Evolutionary conservation across 2,329 filamentous ascomycete species (phyloP).

Genomic region (Alternaria arbusti): DNA sequence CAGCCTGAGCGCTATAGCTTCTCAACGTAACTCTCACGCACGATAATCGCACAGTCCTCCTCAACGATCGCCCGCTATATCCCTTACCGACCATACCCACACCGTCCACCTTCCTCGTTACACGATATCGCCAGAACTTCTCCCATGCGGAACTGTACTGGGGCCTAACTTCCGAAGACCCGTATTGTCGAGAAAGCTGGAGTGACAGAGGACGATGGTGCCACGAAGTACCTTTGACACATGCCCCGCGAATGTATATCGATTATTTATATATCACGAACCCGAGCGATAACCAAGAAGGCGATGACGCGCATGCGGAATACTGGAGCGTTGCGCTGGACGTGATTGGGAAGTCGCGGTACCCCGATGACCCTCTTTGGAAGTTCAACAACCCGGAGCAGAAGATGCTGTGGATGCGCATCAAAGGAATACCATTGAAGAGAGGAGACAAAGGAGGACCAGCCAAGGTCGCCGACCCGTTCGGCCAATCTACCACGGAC

Average conservation of each 20-base stretch:
- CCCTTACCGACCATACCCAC: conserved; percentile 34
- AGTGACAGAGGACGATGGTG: conserved; percentile 26
- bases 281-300: conserved; percentile 10
- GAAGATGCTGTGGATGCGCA: conserved; percentile 34
- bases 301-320: conserved; percentile 16
- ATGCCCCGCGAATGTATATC: neutral
- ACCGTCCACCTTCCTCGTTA: conserved; percentile 27
- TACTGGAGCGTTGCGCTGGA: conserved; percentile 42
- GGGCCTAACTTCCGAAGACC: conserved; percentile 27
- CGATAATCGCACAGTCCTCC: conserved; percentile 33
- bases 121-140: conserved; percentile 28
- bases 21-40: conserved; percentile 41
- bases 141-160: conserved; percentile 32
- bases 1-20: conserved; percentile 21
- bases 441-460: conserved; percentile 4
- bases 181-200: conserved; percentile 15
- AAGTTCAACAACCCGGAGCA: conserved; percentile 30
- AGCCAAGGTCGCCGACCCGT: conserved; percentile 25
- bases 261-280: conserved; percentile 36
- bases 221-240: conserved; percentile 14
- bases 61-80: conserved; percentile 36
- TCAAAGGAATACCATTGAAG: conserved; percentile 27
- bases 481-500: conserved; percentile 18
- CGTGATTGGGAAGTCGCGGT: conserved; percentile 29
- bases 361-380: conserved; percentile 16